These are phyloP conservation scores for Neotropicomus parvogracilis DNA, from an alignment of 1,284 basidiomycete species.

Conservation along the genomic window DNA sequence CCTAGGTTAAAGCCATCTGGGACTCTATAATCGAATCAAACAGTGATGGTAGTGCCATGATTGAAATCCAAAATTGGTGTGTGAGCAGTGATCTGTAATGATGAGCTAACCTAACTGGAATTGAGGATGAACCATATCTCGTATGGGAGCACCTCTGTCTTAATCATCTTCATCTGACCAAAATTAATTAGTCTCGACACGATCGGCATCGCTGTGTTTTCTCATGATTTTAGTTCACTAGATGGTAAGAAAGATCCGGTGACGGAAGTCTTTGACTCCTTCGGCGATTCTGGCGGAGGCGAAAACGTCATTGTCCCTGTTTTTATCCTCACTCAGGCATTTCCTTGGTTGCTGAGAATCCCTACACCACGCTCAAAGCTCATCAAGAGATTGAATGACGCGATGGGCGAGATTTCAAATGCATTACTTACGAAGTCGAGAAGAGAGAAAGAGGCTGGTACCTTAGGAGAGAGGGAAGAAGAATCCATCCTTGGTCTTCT, in stretches of 20 bases:
- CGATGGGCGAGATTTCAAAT: constrained; percentile 46
- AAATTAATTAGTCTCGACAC: constrained; percentile 45
- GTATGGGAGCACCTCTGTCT: constrained; percentile 33
- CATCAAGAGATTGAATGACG: constrained; percentile 36
- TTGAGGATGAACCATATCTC: constrained; percentile 51
- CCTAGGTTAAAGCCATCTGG: constrained; percentile 45
- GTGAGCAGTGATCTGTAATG: not conserved
- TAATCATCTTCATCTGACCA: constrained; percentile 24
- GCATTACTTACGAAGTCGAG: constrained; percentile 43
- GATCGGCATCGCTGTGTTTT: constrained; percentile 60
- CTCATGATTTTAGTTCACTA: constrained; percentile 54
- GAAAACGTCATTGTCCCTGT: constrained; percentile 30
- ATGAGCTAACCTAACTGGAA: constrained; percentile 10
- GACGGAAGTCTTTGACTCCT: constrained; percentile 44
- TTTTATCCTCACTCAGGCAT: constrained; percentile 39
- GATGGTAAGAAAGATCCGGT: constrained; percentile 44
- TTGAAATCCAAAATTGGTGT: constrained; percentile 48
- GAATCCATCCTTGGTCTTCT: constrained; percentile 46
- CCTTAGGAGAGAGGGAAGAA: constrained; percentile 34
- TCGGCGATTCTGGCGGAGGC: constrained; percentile 26
- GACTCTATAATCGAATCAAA: constrained; percentile 42
- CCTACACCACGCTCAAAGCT: constrained; percentile 41
- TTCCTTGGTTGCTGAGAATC: constrained; percentile 44
- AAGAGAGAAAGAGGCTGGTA: constrained; percentile 37
- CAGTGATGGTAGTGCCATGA: constrained; percentile 30